phyloP scores from a whole-genome alignment of 208 protist species.

The Trypanosoma cruzi region DNA sequence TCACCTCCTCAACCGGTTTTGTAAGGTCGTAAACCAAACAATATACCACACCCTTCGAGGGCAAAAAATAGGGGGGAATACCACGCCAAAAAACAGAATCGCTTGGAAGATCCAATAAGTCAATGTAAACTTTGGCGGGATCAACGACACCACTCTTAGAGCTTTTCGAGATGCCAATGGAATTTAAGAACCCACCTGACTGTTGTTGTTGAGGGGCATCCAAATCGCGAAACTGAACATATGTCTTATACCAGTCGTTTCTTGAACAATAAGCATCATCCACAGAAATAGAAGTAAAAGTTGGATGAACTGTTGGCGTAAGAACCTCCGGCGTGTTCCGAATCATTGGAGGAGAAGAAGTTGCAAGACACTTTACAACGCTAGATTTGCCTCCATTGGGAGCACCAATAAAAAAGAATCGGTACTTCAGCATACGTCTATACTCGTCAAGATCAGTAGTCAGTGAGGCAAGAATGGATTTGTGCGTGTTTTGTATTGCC shows the following conservation, averaged over 20 bases:
- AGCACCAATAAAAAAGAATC: constrained; percentile 29
- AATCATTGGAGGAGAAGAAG: constrained; percentile 24
- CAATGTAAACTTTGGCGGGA: constrained; percentile 30
- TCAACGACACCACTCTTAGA: constrained; percentile 28
- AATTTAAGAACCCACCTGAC: constrained; percentile 25
- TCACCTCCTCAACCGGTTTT: constrained; percentile 28
- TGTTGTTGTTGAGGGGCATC: constrained; percentile 24
- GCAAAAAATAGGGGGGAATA: constrained; percentile 24
- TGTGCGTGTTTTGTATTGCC: constrained; percentile 27
- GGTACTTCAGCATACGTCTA: constrained; percentile 25
- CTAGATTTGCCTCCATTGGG: constrained; percentile 27
- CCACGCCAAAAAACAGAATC: constrained; percentile 23
- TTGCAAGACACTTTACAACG: constrained; percentile 23
- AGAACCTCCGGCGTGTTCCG: constrained; percentile 29
- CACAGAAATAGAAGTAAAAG: constrained; percentile 14
- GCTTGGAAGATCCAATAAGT: constrained; percentile 31
- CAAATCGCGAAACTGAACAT: constrained; percentile 32
- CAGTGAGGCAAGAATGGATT: constrained; percentile 29
- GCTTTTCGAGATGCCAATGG: constrained; percentile 28
- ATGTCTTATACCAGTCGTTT: constrained; percentile 30
- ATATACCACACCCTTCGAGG: constrained; percentile 29
- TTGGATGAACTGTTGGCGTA: constrained; percentile 31
- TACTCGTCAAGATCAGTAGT: constrained; percentile 39
- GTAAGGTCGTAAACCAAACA: constrained; percentile 34
- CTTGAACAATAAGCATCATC: constrained; percentile 25